Evolutionary conservation across 805 yeast species (phyloP), one percentile per base, ranked within the genome.

Genomic region (Candida ascalaphidarum): DNA sequence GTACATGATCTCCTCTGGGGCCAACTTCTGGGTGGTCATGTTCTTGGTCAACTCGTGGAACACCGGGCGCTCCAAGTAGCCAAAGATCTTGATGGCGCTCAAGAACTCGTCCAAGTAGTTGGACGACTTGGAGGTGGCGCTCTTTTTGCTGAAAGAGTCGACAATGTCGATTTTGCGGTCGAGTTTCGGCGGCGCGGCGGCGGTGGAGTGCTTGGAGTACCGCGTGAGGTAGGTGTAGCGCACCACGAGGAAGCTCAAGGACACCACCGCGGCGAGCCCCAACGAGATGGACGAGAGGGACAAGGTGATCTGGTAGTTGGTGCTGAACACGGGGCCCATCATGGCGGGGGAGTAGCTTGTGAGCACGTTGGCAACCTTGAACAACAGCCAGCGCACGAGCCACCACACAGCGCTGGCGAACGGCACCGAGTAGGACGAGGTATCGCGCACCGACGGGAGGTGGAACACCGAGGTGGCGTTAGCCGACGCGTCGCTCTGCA

Each of bases 1-100:
- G 27, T 75, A 66, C 19, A 92, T 56, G 7, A 81, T 67, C 48
- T 89, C 97, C 21, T 84, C 89, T 4, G 72, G 68, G 16, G 77
- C 77, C 21, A 89, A 50, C 35, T 82, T 80, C 46, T 84, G 85
- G 1, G 97, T 89, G 30, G 83, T 83, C 84, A 89, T 85, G 35
- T 81, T 81, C 46, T 82, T 79, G 3, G 97, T 88, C 41, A 89
- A 67, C 44, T 88, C 97, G 47, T 88, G 94, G 52, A 89, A 88
- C 1, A 89, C 96, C 2, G 83, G 81, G 35, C 79, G 70, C 40
- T 89, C 97, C 27, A 89, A 63, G 51, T 89, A 89, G 2, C 97
- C 97, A 59, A 89, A 92, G 5, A 92, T 81, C 53, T 85, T 86
- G 38, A 92, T 83, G 3, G 96, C 97, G 28, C 83, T 72, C 25